Evolutionary conservation across 176 grass and related monocot species (phyloP).

Genomic region (Thalia dealbata): DNA sequence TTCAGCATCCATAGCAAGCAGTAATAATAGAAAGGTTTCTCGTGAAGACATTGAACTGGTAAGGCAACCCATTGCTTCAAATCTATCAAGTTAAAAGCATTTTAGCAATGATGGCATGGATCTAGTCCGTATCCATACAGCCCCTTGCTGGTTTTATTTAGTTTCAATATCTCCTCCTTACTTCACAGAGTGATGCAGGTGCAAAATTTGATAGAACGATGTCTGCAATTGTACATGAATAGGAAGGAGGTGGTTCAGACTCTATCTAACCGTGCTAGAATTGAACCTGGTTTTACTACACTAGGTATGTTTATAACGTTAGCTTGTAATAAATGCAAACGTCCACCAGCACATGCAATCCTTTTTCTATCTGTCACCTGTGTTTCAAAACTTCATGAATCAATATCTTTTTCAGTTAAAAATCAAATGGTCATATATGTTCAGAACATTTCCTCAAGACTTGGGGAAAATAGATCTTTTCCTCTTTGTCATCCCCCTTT

Average conservation of each 20-base stretch:
- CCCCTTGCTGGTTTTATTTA: background rate
- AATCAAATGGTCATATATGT: background rate
- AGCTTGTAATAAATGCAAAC: slow-evolving; percentile 1
- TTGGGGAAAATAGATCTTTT: background rate
- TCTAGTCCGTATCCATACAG: background rate
- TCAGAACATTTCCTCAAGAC: background rate
- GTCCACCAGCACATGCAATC: background rate
- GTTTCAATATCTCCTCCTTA: background rate
- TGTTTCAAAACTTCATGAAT: background rate
- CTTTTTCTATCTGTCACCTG: background rate
- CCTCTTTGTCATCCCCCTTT: background rate
- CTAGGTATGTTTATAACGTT: slow-evolving; percentile 32
- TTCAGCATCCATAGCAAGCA: slow-evolving; percentile 3
- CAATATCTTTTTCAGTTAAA: too few relatives aligned
- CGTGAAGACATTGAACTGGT: slow-evolving; percentile 11
- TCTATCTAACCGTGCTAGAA: slow-evolving; percentile 82
- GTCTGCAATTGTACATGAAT: slow-evolving; percentile 90
- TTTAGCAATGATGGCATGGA: background rate
- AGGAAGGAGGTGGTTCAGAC: slow-evolving; percentile 85
- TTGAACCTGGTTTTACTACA: slow-evolving; percentile 98
- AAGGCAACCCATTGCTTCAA: background rate
- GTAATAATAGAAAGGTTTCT: slow-evolving; percentile 5
- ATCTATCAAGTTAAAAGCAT: background rate
- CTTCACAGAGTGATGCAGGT: slow-evolving; percentile 38
- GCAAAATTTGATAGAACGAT: slow-evolving; percentile 98